These are phyloP conservation scores for Gracilaria vermiculophylla DNA, from an alignment of 23 red algal genomes.

Conservation along the genomic window DNA sequence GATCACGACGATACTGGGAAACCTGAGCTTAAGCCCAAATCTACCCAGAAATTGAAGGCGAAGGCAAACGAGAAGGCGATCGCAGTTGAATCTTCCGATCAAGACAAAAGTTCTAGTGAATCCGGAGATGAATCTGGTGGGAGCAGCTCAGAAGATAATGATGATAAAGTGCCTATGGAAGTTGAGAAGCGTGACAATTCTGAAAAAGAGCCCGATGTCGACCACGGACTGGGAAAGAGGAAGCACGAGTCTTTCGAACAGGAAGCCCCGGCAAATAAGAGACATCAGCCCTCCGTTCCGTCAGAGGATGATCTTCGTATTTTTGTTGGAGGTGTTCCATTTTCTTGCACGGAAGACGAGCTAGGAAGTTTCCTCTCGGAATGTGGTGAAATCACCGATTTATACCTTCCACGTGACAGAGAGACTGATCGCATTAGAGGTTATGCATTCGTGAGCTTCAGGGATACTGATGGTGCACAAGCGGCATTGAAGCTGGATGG, in stretches of 20 bases:
- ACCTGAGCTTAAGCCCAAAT: neutral
- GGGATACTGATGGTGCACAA: neutral
- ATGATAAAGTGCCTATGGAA: slow-evolving; percentile 32
- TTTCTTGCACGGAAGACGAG: slow-evolving; percentile 54
- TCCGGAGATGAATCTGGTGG: neutral
- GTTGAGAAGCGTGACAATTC: neutral
- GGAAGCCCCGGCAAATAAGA: slow-evolving; percentile 8
- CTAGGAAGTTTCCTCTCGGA: slow-evolving; percentile 28
- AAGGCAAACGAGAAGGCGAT: neutral
- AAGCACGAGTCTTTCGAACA: neutral
- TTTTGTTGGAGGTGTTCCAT: slow-evolving; percentile 84
- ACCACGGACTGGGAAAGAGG: neutral
- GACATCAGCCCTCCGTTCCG: neutral
- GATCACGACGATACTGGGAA: slow-evolving; percentile 6
- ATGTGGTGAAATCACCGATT: slow-evolving; percentile 64
- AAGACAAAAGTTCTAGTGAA: neutral
- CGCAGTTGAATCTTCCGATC: neutral
- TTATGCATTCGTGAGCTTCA: slow-evolving; percentile 46
- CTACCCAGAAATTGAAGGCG: neutral
- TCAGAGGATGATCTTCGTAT: slow-evolving; percentile 52
- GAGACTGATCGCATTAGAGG: slow-evolving; percentile 65
- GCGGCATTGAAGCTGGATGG: slow-evolving; percentile 40
- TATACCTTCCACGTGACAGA: slow-evolving; percentile 63
- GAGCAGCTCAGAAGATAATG: neutral
- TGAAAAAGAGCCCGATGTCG: neutral